Conservation (phyloP, 1,139 yeast genomes). For the Kurtzmaniella quercitrusa region DNA sequence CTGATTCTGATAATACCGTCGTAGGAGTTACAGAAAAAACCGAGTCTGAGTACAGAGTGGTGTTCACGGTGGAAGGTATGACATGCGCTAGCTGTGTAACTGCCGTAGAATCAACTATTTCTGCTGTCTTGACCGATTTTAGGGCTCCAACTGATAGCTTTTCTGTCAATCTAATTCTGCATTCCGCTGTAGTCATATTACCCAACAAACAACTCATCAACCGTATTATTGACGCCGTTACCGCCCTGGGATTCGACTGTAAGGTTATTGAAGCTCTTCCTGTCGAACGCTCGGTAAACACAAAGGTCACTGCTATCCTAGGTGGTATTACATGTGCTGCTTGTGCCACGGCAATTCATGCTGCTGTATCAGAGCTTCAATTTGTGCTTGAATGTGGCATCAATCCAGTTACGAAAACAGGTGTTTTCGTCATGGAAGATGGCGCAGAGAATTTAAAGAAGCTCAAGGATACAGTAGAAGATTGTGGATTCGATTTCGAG, state of each 20-base stretch:
- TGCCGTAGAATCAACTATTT: conserved; percentile 43
- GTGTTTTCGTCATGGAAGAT: conserved; percentile 51
- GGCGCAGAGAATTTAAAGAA: conserved; percentile 24
- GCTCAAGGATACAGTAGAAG: conserved; percentile 52
- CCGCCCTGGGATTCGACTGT: conserved; percentile 56
- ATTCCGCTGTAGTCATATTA: conserved; percentile 42
- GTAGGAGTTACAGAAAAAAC: conserved; percentile 24
- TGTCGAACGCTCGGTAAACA: conserved; percentile 42
- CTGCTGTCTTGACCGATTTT: conserved; percentile 20
- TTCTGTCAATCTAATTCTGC: conserved; percentile 40
- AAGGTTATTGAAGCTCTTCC: conserved; percentile 59
- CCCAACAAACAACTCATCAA: conserved; percentile 54
- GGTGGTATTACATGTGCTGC: conserved; percentile 78
- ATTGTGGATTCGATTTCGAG: conserved; percentile 63
- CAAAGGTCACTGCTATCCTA: conserved; percentile 54
- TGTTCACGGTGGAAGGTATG: conserved; percentile 60
- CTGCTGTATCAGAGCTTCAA: conserved; percentile 47
- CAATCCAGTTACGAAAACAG: conserved; percentile 57
- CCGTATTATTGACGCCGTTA: conserved; percentile 40
- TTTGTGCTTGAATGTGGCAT: conserved; percentile 53
- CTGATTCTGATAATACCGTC: conserved; percentile 9
- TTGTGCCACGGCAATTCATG: conserved; percentile 54
- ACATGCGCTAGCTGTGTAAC: conserved; percentile 59
- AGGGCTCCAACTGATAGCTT: conserved; percentile 15
- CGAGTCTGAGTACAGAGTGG: conserved; percentile 39